phyloP scores from a whole-genome alignment of 164 flowering plant genomes.

The Dillenia turbinata region DNA sequence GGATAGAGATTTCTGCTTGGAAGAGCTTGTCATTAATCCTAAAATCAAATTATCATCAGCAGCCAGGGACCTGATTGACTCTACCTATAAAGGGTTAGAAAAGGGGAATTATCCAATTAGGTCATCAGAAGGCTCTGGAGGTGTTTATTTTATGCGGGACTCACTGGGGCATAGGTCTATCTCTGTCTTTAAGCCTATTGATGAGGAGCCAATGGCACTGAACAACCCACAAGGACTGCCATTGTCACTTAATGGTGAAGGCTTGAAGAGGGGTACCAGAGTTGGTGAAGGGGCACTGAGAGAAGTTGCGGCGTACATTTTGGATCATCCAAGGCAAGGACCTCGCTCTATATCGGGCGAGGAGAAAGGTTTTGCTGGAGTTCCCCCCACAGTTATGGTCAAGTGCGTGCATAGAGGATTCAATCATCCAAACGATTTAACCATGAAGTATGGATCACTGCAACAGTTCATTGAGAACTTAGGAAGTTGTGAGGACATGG shows the following conservation, averaged over 20 bases:
- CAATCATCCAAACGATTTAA: constrained; percentile 55
- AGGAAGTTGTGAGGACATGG: constrained; percentile 82
- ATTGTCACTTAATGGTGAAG: constrained; percentile 59
- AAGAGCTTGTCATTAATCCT: constrained; percentile 46
- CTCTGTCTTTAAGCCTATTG: constrained; percentile 69
- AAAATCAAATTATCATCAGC: constrained; percentile 22
- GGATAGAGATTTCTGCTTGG: constrained; percentile 36
- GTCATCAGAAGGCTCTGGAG: constrained; percentile 73
- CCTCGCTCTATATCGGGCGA: constrained; percentile 25
- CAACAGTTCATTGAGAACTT: constrained; percentile 64
- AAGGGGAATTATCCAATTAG: constrained; percentile 50
- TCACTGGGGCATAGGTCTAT: constrained; percentile 32
- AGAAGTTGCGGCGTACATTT: constrained; percentile 71
- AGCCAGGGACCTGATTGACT: constrained; percentile 37
- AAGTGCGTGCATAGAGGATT: constrained; percentile 58
- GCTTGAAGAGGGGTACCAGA: constrained; percentile 70
- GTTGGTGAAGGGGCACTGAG: constrained; percentile 80
- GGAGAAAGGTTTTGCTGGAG: constrained; percentile 64
- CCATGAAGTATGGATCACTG: constrained; percentile 62
- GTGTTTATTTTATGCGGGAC: constrained; percentile 71
- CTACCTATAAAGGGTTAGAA: constrained; percentile 49
- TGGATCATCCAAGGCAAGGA: constrained; percentile 67
- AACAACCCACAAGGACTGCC: constrained; percentile 69
- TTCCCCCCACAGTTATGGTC: constrained; percentile 65
- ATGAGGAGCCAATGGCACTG: constrained; percentile 77